Evolutionary conservation across 192 early-diverging fungal genomes (phyloP).

Genomic region (Chytriomyces hyalinus): DNA sequence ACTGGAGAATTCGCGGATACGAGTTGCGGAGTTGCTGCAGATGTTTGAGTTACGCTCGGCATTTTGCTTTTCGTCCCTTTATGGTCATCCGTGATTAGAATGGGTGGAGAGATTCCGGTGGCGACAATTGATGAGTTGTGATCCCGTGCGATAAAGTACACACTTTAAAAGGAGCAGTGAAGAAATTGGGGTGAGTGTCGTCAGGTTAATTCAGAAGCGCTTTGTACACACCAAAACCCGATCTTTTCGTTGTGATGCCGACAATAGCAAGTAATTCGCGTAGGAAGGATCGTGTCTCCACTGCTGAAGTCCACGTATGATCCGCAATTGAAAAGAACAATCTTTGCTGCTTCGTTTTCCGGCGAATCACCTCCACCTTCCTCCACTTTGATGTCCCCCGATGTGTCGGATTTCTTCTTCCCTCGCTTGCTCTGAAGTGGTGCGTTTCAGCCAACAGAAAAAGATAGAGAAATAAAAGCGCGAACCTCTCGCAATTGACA

Average conservation of each 20-base stretch:
- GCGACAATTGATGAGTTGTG: slow-evolving; percentile 69
- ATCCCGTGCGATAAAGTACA: slow-evolving; percentile 83
- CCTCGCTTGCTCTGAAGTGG: slow-evolving; percentile 32
- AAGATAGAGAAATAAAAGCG: slow-evolving; percentile 70
- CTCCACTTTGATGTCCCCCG: slow-evolving; percentile 31
- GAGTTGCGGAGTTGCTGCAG: slow-evolving; percentile 3
- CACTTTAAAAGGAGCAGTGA: slow-evolving; percentile 42
- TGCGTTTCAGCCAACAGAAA: slow-evolving; percentile 8
- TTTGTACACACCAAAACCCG: slow-evolving; percentile 79
- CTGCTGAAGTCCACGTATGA: slow-evolving; percentile 85
- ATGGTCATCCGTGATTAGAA: slow-evolving; percentile 98
- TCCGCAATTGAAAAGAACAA: slow-evolving; percentile 88
- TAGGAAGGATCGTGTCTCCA: slow-evolving; percentile 87
- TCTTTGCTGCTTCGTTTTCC: slow-evolving; percentile 75
- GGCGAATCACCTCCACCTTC: slow-evolving; percentile 62
- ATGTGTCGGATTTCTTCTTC: slow-evolving; percentile 18
- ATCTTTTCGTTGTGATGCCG: slow-evolving; percentile 92
- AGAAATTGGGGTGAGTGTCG: slow-evolving; percentile 8
- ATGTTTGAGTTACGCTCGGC: slow-evolving; percentile 1
- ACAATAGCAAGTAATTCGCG: slow-evolving; percentile 96
- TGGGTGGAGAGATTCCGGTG: slow-evolving; percentile 82
- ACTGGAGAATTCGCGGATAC: neutral
- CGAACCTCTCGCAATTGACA: slow-evolving; percentile 80
- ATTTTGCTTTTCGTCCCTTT: slow-evolving; percentile 78
- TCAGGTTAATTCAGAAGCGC: neutral